Conservation (phyloP, 305 asterid genomes). For the Salvia sclarea region DNA sequence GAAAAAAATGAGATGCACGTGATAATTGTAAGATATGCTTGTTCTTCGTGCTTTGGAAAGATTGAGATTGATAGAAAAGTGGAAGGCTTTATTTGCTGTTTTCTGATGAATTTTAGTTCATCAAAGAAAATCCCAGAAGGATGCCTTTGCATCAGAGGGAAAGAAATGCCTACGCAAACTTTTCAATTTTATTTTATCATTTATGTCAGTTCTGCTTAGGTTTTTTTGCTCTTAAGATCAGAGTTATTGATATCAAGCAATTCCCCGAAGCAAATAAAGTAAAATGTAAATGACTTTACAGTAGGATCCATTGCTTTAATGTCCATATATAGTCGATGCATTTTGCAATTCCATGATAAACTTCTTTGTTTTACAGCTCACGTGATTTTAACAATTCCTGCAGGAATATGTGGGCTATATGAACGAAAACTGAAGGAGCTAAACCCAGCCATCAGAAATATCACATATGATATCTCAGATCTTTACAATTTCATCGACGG, state of each 20-base stretch:
- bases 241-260: not conserved
- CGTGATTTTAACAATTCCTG: conserved; percentile 17
- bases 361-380: conserved; percentile 1
- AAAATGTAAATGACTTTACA: not conserved
- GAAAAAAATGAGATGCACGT: not conserved
- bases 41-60: not conserved
- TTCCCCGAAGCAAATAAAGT: conserved; percentile 4
- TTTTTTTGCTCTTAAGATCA: not conserved
- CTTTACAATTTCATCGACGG: conserved; percentile 91
- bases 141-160: not conserved
- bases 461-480: conserved; percentile 86
- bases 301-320: not conserved
- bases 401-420: conserved; percentile 88
- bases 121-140: not conserved
- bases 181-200: not conserved
- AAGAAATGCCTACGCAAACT: not conserved
- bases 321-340: not conserved
- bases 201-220: not conserved
- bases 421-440: conserved; percentile 81
- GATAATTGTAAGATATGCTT: not conserved
- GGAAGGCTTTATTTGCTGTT: not conserved
- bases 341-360: not conserved
- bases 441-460: conserved; percentile 76
- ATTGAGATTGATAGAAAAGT: not conserved
- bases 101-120: not conserved